phyloP scores from a whole-genome alignment of 2,329 filamentous ascomycete species.

The Byssoonygena ceratinophila region DNA sequence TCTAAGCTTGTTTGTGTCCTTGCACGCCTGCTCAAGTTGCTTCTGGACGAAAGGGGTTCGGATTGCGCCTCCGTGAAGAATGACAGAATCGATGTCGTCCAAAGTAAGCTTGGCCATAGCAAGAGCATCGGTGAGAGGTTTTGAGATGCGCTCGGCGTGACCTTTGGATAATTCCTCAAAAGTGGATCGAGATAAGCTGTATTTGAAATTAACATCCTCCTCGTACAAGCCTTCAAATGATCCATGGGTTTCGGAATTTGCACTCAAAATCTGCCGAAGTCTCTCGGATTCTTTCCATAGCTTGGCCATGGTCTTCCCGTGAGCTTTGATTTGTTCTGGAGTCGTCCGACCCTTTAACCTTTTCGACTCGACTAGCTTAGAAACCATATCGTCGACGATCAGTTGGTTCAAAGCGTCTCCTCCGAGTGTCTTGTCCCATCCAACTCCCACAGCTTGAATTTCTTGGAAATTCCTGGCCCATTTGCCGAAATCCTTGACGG shows the following conservation, averaged over 20 bases:
- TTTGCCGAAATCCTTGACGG: slow-evolving; percentile 81
- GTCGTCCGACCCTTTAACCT: slow-evolving; percentile 37
- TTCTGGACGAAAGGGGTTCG: slow-evolving; percentile 92
- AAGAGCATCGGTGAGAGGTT: slow-evolving; percentile 63
- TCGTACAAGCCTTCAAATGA: slow-evolving; percentile 77
- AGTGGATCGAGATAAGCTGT: slow-evolving; percentile 67
- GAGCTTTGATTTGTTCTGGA: slow-evolving; percentile 45
- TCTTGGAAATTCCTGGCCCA: slow-evolving; percentile 97
- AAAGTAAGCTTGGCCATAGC: slow-evolving; percentile 61
- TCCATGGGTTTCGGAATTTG: slow-evolving; percentile 69
- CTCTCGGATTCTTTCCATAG: slow-evolving; percentile 88
- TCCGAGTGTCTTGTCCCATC: slow-evolving; percentile 82
- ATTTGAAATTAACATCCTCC: slow-evolving; percentile 86
- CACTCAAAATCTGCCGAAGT: slow-evolving; percentile 78
- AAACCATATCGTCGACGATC: slow-evolving; percentile 79
- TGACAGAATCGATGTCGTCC: slow-evolving; percentile 72
- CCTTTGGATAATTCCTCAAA: slow-evolving; percentile 69
- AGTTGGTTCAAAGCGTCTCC: slow-evolving; percentile 81
- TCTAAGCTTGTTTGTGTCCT: slow-evolving; percentile 66
- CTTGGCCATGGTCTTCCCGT: slow-evolving; percentile 79
- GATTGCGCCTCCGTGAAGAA: slow-evolving; percentile 81
- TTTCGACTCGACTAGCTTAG: slow-evolving; percentile 62
- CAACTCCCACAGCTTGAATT: slow-evolving; percentile 73
- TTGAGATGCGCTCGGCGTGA: slow-evolving; percentile 57
- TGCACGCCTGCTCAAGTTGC: slow-evolving; percentile 64